Conservation (phyloP, 148 eudicot species). For the Amaranthus cruentus region DNA sequence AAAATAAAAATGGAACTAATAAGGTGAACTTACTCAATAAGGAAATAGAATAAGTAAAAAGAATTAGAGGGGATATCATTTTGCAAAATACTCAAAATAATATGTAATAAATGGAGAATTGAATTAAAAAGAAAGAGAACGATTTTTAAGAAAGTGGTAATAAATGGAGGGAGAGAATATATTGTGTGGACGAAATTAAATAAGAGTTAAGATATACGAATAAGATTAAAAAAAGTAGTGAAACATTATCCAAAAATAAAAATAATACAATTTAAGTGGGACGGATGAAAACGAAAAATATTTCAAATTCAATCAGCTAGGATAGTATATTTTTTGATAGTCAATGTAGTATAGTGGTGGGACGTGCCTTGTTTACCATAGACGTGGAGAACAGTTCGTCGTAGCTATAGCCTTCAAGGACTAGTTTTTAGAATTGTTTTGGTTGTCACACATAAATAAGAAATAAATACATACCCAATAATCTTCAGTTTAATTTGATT, state of each 20-base stretch:
- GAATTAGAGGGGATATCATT: too few relatives aligned
- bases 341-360: neutral
- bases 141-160: too few relatives aligned
- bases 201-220: neutral
- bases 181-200: neutral
- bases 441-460: neutral
- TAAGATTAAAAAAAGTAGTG: neutral
- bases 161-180: neutral
- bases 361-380: constrained; percentile 21
- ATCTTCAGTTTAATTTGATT: neutral
- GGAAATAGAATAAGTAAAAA: too few relatives aligned
- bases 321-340: neutral
- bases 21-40: too few relatives aligned
- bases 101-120: too few relatives aligned
- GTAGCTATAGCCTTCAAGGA: constrained; percentile 23
- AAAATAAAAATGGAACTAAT: too few relatives aligned
- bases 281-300: neutral
- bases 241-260: too few relatives aligned
- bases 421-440: constrained; percentile 4
- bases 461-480: neutral
- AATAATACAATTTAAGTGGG: too few relatives aligned
- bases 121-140: too few relatives aligned
- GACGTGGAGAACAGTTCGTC: constrained; percentile 37
- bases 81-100: too few relatives aligned
- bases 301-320: neutral